Evolutionary conservation across 805 yeast genomes (phyloP).

Genomic region (Spathaspora arborariae): DNA sequence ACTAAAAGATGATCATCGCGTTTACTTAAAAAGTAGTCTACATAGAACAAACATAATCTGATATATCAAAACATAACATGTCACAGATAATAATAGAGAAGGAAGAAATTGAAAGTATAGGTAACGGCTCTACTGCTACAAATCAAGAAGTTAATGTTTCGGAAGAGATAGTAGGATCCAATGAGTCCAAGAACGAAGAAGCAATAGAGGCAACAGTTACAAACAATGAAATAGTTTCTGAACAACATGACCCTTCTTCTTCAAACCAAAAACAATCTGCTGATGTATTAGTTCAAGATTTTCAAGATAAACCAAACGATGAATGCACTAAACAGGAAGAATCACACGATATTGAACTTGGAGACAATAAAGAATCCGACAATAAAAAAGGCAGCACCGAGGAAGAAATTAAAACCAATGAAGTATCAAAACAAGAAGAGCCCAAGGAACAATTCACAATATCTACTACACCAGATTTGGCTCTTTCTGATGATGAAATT

Average conservation of each 20-base stretch:
- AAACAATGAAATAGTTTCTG: no score
- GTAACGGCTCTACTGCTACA: no score
- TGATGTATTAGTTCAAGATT: not conserved
- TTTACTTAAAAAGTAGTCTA: not conserved
- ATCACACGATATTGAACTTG: not conserved
- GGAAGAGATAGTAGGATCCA: no score
- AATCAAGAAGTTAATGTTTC: no score
- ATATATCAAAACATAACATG: not conserved
- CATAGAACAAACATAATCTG: no score
- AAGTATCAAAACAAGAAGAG: not conserved
- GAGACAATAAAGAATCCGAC: not conserved
- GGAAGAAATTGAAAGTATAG: no score
- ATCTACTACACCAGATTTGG: not conserved
- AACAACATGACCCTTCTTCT: not conserved
- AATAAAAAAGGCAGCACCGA: not conserved
- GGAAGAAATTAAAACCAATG: not conserved
- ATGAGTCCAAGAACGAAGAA: no score
- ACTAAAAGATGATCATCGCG: not conserved
- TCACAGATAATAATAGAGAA: not conserved
- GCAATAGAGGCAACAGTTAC: no score
- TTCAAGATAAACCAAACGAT: no score
- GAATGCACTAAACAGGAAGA: no score
- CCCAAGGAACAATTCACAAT: not conserved
- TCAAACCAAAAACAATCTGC: not conserved
- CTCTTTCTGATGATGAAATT: constrained; percentile 27